phyloP scores from a whole-genome alignment of 768 basidiomycete genomes.

The Cystobasidium ongulense region DNA sequence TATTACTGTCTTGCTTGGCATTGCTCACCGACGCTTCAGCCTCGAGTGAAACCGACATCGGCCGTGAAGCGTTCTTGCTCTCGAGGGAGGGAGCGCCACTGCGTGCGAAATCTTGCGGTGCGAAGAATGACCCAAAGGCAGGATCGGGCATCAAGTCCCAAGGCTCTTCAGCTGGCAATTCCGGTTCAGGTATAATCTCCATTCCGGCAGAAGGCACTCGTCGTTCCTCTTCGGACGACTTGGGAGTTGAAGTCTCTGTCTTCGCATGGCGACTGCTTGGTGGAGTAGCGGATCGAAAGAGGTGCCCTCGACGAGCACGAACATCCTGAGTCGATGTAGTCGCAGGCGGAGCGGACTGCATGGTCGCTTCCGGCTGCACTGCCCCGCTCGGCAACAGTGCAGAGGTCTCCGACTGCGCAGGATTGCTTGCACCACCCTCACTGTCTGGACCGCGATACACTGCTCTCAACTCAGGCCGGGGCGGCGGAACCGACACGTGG shows the following conservation, averaged over 20 bases:
- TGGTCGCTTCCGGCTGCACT: no score
- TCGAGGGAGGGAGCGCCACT: not conserved
- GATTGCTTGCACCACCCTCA: not conserved
- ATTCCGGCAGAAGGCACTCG: not conserved
- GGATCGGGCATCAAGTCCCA: not conserved
- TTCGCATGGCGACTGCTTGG: not conserved
- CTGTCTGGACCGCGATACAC: not conserved
- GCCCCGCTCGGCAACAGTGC: no score
- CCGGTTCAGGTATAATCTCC: not conserved
- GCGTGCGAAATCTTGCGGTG: not conserved
- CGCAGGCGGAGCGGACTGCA: no score
- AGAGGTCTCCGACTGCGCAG: no score
- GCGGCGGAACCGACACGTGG: not conserved
- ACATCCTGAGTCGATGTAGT: not conserved
- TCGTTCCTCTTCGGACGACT: not conserved
- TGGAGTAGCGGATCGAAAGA: not conserved
- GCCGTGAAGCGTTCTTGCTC: not conserved
- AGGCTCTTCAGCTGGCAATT: not conserved
- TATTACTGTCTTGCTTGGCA: no score
- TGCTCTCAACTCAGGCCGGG: not conserved
- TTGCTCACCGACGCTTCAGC: no score
- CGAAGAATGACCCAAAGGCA: not conserved
- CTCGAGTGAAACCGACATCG: not conserved
- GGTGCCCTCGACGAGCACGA: not conserved
- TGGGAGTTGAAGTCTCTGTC: not conserved